These are phyloP conservation scores for Globisporangium emineosum DNA, from an alignment of 352 stramenopile species.

Conservation along the genomic window DNA sequence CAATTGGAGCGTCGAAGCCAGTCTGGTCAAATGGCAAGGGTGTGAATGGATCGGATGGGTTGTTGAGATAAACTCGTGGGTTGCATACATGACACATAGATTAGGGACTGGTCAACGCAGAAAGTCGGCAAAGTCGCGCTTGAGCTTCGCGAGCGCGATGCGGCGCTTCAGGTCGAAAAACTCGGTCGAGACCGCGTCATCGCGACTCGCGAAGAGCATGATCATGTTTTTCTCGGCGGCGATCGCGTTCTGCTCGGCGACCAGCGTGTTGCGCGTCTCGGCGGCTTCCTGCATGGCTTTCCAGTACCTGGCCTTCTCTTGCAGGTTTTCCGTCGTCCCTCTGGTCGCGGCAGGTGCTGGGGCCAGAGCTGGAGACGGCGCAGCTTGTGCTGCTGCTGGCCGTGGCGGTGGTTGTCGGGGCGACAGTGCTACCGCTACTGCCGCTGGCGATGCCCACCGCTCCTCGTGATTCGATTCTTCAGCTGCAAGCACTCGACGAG, in stretches of 20 bases:
- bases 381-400: not conserved
- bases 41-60: not conserved
- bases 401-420: not conserved
- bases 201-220: constrained; percentile 13
- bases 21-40: not conserved
- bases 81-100: not conserved
- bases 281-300: constrained; percentile 13
- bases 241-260: constrained; percentile 19
- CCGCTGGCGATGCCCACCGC: not conserved
- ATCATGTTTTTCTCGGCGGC: constrained; percentile 17
- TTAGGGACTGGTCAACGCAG: not conserved
- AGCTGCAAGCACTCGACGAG: not conserved
- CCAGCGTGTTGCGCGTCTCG: constrained; percentile 15
- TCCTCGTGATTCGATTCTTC: not conserved
- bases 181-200: constrained; percentile 13
- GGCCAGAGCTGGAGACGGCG: not conserved
- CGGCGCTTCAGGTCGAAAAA: constrained; percentile 19
- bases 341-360: not conserved
- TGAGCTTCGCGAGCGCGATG: constrained; percentile 16
- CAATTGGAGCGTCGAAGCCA: not conserved
- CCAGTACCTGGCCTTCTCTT: constrained; percentile 5
- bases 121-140: constrained; percentile 13
- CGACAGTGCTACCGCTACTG: not conserved
- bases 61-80: not conserved
- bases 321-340: not conserved